These are phyloP conservation scores for Schizosaccharomyces versatilis DNA, from an alignment of 1,139 yeast species.

Conservation along the genomic window DNA sequence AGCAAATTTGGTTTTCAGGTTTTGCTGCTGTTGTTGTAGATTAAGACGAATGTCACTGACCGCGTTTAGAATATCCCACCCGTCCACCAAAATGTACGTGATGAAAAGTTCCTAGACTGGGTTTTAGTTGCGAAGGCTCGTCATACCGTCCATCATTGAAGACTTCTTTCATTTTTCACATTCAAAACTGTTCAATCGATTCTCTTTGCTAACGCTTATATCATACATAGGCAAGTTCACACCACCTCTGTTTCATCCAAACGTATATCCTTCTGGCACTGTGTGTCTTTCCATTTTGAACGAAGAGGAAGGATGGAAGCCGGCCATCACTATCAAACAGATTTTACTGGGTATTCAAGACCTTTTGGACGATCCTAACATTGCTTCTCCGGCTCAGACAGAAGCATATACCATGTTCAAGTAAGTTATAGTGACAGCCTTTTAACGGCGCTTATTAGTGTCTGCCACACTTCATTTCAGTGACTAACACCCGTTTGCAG, in stretches of 20 bases:
- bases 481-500: conserved; percentile 17
- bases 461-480: background rate
- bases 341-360: conserved; percentile 84
- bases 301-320: conserved; percentile 96
- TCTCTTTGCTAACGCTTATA: conserved; percentile 3
- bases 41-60: background rate
- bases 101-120: no score
- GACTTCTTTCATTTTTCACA: background rate
- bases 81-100: conserved; percentile 71
- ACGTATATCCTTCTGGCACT: conserved; percentile 91
- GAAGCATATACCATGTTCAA: conserved; percentile 75
- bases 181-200: background rate
- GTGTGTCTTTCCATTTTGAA: conserved; percentile 78
- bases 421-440: conserved; percentile 5
- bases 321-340: conserved; percentile 81
- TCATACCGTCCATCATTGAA: no score
- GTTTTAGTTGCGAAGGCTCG: background rate
- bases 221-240: conserved; percentile 33
- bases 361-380: conserved; percentile 70
- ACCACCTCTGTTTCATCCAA: conserved; percentile 80
- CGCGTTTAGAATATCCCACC: conserved; percentile 53
- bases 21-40: background rate
- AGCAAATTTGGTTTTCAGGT: background rate
- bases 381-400: conserved; percentile 91
- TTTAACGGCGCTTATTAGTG: background rate